Conservation (phyloP, 1,284 basidiomycete species). For the Lentinus polychrous region DNA sequence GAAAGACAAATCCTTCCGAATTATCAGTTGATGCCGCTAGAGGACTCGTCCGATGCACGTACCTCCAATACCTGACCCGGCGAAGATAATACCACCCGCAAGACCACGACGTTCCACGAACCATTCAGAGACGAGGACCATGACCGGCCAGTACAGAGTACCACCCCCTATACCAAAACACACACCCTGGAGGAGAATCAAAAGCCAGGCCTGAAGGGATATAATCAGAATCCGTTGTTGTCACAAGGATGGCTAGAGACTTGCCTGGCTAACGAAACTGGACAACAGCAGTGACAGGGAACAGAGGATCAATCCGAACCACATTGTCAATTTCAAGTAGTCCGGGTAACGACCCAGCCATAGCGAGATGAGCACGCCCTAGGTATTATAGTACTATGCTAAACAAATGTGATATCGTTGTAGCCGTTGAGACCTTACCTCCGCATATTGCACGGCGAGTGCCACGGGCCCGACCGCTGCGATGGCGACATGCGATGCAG, state of each 20-base stretch:
- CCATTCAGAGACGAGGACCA: constrained; percentile 20
- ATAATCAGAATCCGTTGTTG: too few species aligned
- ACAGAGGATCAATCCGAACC: constrained; percentile 16
- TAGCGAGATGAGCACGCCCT: constrained; percentile 19
- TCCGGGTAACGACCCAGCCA: constrained; percentile 21
- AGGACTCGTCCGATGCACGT: background rate
- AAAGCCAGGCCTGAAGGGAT: constrained; percentile 18
- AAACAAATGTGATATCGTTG: too few species aligned
- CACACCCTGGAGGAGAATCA: constrained; percentile 22
- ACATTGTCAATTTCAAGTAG: constrained; percentile 17
- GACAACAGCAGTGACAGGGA: constrained; percentile 19
- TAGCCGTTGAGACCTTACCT: too few species aligned
- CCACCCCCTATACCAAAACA: constrained; percentile 20
- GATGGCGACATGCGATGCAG: constrained; percentile 13
- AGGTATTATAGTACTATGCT: too few species aligned
- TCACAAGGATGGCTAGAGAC: background rate
- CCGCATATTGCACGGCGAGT: constrained; percentile 18
- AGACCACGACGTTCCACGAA: constrained; percentile 20
- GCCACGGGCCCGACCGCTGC: constrained; percentile 18
- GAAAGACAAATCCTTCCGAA: constrained; percentile 20
- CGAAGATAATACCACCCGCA: constrained; percentile 23
- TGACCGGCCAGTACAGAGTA: constrained; percentile 21
- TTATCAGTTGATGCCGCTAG: background rate
- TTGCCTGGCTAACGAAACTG: constrained; percentile 21
- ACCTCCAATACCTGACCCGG: constrained; percentile 23